Evolutionary conservation across 495 filamentous ascomycete species (phyloP), one percentile per base, ranked within the genome.

Genomic region (Terfezia boudieri): DNA sequence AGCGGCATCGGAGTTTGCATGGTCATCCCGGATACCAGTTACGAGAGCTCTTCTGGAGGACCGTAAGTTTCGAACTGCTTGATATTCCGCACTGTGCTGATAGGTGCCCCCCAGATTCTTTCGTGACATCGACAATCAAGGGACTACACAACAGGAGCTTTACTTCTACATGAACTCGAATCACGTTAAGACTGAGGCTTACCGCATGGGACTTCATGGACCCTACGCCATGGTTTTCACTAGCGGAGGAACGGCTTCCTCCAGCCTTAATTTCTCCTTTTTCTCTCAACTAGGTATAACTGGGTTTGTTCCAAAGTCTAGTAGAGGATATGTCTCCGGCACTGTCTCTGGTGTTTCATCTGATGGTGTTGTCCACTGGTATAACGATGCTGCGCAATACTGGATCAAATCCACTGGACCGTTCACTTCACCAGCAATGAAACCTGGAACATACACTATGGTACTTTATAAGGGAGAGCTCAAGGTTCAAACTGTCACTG

Each of bases 141-240:
- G 71, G 11, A 74, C 72, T 23, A 66, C 60, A 7, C 74, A 71
- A 50, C 79, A 74, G 9, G 74, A 75, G 43, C 70, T 81, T 0
- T 81, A 80, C 67, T 80, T 76, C 70, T 82, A 81, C 64, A 82
- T 81, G 79, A 80, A 80, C 67, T 75, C 73, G 20, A 71, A 71
- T 11, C 77, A 80, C 53, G 75, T 76, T 9, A 74, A 80, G 63
- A 82, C 78, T 4, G 79, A 82, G 56, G 56, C 68, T 6, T 79
- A 66, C 66, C 71, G 79, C 32, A 75, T 71, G 67, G 79, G 79
- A 23, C 69, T 82, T n/a, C 77, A 83, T 63, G 79, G 79, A 9
- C 79, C 79, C 0, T 83, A 82, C 62, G 69, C 74, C 6, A 70
- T 80, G 65, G 63, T 70, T 51, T 81, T 82, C 62, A 75, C 77